Conservation (phyloP, 805 yeast genomes). For the Wickerhamomyces xylosicus region DNA sequence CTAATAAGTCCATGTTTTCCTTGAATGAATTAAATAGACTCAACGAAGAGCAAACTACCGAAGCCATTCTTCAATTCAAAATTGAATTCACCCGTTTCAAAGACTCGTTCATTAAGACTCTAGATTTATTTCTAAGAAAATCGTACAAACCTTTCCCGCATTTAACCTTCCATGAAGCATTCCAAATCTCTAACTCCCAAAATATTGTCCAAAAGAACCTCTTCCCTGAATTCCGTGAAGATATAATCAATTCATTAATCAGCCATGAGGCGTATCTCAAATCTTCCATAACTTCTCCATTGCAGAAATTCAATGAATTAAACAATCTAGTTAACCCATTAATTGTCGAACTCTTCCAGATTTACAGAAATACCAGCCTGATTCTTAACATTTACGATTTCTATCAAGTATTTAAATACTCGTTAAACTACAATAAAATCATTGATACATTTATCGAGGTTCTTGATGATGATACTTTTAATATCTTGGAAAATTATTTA, state of each 20-base stretch:
- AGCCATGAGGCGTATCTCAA: constrained; percentile 26
- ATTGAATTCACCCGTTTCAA: constrained; percentile 14
- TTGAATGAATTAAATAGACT: not conserved
- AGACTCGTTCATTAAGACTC: constrained; percentile 7
- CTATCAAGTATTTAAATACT: constrained; percentile 47
- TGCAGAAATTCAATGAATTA: constrained; percentile 15
- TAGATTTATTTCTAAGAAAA: constrained; percentile 12
- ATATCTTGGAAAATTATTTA: constrained; percentile 12
- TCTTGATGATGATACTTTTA: constrained; percentile 8
- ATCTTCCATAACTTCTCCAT: constrained; percentile 1
- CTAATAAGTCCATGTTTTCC: not conserved
- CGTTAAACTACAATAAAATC: constrained; percentile 26
- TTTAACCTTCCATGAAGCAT: constrained; percentile 29
- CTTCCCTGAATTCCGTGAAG: constrained; percentile 33
- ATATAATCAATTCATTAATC: constrained; percentile 29
- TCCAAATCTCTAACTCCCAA: constrained; percentile 20
- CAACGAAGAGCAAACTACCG: not conserved
- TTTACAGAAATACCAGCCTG: constrained; percentile 73
- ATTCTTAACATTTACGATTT: constrained; percentile 60
- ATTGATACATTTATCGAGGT: constrained; percentile 16
- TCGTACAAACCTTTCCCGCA: constrained; percentile 7
- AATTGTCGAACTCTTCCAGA: constrained; percentile 45
- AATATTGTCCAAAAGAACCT: constrained; percentile 26
- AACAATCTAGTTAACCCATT: constrained; percentile 38
- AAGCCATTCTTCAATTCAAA: constrained; percentile 10